Base-by-base conservation (phyloP, 1,139 yeast genomes). In the Arxiozyma slooffiae region DNA sequence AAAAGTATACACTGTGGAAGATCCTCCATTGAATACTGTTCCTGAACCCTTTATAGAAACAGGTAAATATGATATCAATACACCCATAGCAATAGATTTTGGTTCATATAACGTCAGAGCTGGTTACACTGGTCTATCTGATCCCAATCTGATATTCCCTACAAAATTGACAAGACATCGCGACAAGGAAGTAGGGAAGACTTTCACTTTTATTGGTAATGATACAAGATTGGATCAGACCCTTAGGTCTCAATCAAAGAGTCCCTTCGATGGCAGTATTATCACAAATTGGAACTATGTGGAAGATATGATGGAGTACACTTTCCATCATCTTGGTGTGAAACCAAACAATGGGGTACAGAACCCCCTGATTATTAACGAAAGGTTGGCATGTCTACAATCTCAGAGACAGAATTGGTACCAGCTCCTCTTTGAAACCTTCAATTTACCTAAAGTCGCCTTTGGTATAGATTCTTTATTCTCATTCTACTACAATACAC, bases 201-300 rank as follows among this genome's bases (percentile, higher is more conserved):
- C 83, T 1, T 76, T 84, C 58, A 80, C 94, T 0, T 74, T 87
- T 53, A 81, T 88, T 4, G 99, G 99, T 1, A 79, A 85, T 59
- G 97, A 90, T 65, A 80, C 82, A 11, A 80, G 75, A 61, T 65
- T 86, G 34, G 97, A 90, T 60, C 76, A 81, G 7, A 71, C 83
- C 7, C 76, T 85, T 45, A 77, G 82, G 55, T 76, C 86, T 26
- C 81, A 84, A 47, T 77, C 87, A 46, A 81, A 80, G 60, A 74
- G 86, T 3, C 96, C 97, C 0, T 92, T 78, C 63, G 98, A 94
- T 67, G 96, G 96, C 0, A 78, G 88, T 3, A 70, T 88, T 58
- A 73, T 92, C 38, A 82, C 95, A 30, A 92, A 90, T 66, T 94
- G 98, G 97, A 98, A 94, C 53, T 79, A 83, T 52, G 77, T 85